Base-by-base conservation (phyloP, 345 rosid genomes). In the Hibiscus syriacus region DNA sequence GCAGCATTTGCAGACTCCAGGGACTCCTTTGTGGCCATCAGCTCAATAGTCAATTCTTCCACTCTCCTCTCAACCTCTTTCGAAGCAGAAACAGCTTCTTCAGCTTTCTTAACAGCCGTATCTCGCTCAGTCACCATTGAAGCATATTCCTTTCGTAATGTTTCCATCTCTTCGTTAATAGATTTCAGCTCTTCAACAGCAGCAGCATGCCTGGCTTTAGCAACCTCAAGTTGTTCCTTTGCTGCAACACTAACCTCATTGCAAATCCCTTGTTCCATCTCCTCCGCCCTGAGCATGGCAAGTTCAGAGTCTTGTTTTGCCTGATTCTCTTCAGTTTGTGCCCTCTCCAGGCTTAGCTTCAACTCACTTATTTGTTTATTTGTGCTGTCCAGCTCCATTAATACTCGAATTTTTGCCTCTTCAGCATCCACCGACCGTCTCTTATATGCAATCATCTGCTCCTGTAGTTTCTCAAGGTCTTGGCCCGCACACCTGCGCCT, bases 301-400 rank as follows among this genome's bases (percentile, higher is more conserved):
- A 93, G 92, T 65, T 87, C 96, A 1, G 96, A 90, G 74, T 93
- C 97, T 55, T 93, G 98, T 66, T 85, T 90, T 17, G 97, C 98
- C 60, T 93, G 97, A 48, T 78, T 83, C 75, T 93, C 98, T 75
- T 93, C 98, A 0, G 90, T 93, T 67, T 79, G 88, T 16, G 96
- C 97, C 78, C 89, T 86, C 74, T 93, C 98, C 25, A 93, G 85
- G 74, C 84, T 84, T 68, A 93, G 90, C 75, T 88, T 93, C 30
- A 90, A 77, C 68, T 88, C 97, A 77, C 90, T 97, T 20, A 90
- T 80, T 20, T 83, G 83, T 73, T 96, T 90, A 82, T 85, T 93
- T 25, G 88, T 80, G 77, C 76, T 79, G 81, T 93, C 96, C 57
- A 93, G 75, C 80, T 90, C 97, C 73, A 77, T 78, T 26, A 93